Evolutionary conservation across 257 asterid genomes (phyloP).

Genomic region (Ophiorrhiza pumila): DNA sequence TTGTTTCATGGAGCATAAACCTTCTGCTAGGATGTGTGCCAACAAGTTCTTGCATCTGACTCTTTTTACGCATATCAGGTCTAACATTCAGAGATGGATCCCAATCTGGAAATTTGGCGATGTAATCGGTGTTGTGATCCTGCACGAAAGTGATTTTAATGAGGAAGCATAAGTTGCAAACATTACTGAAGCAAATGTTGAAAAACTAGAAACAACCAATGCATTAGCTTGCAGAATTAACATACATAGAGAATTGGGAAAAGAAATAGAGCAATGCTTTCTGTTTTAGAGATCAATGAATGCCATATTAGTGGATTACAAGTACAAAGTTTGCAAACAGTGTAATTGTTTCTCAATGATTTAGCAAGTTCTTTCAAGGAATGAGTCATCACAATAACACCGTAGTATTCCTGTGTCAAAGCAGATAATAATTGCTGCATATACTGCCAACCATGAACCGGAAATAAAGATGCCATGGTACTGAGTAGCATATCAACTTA

Average conservation of each 20-base stretch:
- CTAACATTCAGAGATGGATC: constrained; percentile 49
- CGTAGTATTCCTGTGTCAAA: background rate
- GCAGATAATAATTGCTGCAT: too few species aligned
- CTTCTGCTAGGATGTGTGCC: constrained; percentile 42
- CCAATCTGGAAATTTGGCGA: constrained; percentile 88
- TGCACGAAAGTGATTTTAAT: constrained; percentile 33
- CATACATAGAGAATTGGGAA: background rate
- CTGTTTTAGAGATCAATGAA: background rate
- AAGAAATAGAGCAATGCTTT: background rate
- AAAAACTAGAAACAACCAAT: background rate
- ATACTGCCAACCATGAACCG: background rate
- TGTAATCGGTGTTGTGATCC: constrained; percentile 90
- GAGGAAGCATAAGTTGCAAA: background rate
- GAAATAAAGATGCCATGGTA: background rate
- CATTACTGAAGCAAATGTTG: background rate
- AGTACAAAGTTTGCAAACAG: background rate
- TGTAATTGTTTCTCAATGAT: background rate
- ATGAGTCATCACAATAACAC: background rate
- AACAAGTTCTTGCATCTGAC: constrained; percentile 36
- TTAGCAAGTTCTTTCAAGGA: background rate
- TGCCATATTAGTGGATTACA: background rate
- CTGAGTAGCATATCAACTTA: background rate
- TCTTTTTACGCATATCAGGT: constrained; percentile 26
- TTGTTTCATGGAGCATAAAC: constrained; percentile 53
- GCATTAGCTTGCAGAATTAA: background rate